These are phyloP conservation scores for Elsinoe batatas DNA, from an alignment of 2,329 filamentous ascomycete species.

Conservation along the genomic window DNA sequence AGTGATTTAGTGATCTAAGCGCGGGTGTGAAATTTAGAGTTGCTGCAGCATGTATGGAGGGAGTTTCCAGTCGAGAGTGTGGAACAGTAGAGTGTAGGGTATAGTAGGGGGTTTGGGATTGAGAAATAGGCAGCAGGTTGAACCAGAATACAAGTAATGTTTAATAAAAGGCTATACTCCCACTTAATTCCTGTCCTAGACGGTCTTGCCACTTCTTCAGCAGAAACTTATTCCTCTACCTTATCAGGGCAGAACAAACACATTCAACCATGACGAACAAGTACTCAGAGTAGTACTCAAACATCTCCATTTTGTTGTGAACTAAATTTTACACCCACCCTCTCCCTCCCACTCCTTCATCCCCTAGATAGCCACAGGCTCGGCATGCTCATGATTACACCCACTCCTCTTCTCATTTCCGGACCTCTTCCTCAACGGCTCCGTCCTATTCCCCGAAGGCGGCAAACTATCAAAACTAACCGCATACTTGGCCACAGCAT, in stretches of 20 bases:
- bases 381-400: constrained; percentile 5
- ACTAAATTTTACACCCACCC: background rate
- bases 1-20: too few relatives aligned
- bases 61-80: too few relatives aligned
- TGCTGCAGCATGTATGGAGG: too few relatives aligned
- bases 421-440: constrained; percentile 1
- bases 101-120: too few relatives aligned
- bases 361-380: constrained; percentile 4
- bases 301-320: background rate
- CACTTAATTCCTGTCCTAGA: too few relatives aligned
- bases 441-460: background rate
- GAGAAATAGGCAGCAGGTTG: too few relatives aligned
- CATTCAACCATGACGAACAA: background rate
- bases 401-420: constrained; percentile 1
- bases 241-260: background rate
- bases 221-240: too few relatives aligned
- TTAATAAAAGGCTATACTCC: too few relatives aligned
- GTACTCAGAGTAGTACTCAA: background rate
- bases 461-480: constrained; percentile 23
- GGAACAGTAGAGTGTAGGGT: too few relatives aligned
- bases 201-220: too few relatives aligned
- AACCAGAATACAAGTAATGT: too few relatives aligned
- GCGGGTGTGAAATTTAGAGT: too few relatives aligned
- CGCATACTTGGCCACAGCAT: constrained; percentile 31
- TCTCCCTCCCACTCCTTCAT: background rate